These are phyloP conservation scores for Talaromyces borbonicus DNA, from an alignment of 495 filamentous ascomycete genomes.

Conservation along the genomic window DNA sequence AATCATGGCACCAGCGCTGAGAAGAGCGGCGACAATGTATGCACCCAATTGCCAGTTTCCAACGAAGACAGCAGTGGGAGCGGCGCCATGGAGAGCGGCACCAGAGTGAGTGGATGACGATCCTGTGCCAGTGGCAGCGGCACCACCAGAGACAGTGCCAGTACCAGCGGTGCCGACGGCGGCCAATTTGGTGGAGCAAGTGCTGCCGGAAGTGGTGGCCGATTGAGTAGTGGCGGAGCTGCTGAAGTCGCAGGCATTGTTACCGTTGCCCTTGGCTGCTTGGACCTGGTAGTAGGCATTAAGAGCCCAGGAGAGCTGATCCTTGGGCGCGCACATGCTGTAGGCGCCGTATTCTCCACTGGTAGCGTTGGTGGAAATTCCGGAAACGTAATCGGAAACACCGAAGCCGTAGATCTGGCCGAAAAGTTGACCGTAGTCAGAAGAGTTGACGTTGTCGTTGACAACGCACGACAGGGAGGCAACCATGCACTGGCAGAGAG, in stretches of 20 bases:
- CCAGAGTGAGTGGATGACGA: slow-evolving; percentile 24
- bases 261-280: slow-evolving; percentile 26
- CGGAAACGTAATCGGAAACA: slow-evolving; percentile 44
- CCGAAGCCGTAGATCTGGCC: slow-evolving; percentile 57
- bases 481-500: slow-evolving; percentile 77
- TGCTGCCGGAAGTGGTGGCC: slow-evolving; percentile 37
- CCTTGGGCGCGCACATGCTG: slow-evolving; percentile 70
- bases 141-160: slow-evolving; percentile 49
- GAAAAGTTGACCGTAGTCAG: slow-evolving; percentile 59
- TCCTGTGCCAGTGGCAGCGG: slow-evolving; percentile 32
- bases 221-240: slow-evolving; percentile 50
- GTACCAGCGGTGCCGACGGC: slow-evolving; percentile 57
- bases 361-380: slow-evolving; percentile 59
- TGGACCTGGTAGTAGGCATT: slow-evolving; percentile 71
- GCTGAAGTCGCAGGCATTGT: slow-evolving; percentile 65
- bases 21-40: slow-evolving; percentile 56
- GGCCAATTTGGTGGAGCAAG: slow-evolving; percentile 44
- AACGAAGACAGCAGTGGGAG: slow-evolving; percentile 42
- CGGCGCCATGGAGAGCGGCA: slow-evolving; percentile 32
- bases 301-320: slow-evolving; percentile 74
- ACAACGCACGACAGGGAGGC: slow-evolving; percentile 61
- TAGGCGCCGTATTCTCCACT: slow-evolving; percentile 79
- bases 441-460: slow-evolving; percentile 30
- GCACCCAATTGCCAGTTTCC: slow-evolving; percentile 57
- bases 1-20: slow-evolving; percentile 66